Conservation (phyloP, 2,329 filamentous ascomycete species). For the Aureobasidium sp. region DNA sequence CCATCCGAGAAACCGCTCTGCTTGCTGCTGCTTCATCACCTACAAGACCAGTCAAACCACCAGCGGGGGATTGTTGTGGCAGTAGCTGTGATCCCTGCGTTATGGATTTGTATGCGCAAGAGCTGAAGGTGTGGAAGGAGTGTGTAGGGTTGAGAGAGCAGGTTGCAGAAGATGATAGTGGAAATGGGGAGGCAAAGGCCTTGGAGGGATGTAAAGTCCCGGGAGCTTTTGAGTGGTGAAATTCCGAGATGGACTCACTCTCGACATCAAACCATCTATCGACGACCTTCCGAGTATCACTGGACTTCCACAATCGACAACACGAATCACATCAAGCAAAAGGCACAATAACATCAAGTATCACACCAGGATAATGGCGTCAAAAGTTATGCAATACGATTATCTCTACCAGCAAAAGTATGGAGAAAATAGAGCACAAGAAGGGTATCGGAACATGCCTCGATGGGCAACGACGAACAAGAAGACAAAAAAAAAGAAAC, state of each 20-base stretch:
- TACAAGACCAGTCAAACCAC: constrained; percentile 8
- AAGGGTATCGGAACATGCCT: background rate
- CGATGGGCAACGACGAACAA: background rate
- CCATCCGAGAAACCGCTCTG: background rate
- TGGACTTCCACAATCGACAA: background rate
- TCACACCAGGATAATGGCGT: background rate
- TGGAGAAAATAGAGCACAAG: constrained; percentile 1
- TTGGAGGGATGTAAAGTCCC: background rate
- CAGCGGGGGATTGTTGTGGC: constrained; percentile 14
- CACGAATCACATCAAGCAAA: background rate
- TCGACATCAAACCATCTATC: background rate
- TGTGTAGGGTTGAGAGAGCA: background rate
- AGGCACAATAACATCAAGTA: background rate
- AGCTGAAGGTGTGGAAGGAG: constrained; percentile 13
- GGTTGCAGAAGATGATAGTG: background rate
- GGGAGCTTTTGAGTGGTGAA: constrained; percentile 1
- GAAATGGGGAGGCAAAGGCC: background rate
- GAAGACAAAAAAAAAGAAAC: background rate
- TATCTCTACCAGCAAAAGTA: constrained; percentile 8
- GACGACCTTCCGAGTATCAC: background rate
- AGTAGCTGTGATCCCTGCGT: constrained; percentile 15
- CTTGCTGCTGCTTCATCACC: background rate
- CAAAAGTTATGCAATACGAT: constrained; percentile 8
- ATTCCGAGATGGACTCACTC: too few species aligned
- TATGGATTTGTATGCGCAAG: constrained; percentile 13